Evolutionary conservation across 169 alveolate genomes (phyloP), one percentile per base, ranked within the genome.

Genomic region (Eimeria mitis): DNA sequence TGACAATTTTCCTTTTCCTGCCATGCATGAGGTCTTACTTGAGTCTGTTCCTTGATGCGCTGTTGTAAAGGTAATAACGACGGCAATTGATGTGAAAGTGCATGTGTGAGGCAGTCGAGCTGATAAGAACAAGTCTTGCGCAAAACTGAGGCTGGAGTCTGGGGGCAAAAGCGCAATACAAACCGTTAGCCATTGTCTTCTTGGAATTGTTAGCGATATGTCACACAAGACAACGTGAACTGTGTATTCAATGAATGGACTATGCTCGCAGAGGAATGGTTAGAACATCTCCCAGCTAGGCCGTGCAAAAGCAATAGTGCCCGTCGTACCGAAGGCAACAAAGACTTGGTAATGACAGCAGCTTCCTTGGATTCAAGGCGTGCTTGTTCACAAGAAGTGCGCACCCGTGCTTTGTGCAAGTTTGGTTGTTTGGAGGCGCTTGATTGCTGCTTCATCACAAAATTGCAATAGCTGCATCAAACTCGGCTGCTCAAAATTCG

Each of bases 1-100:
- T 19, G n/a, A 40, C 13, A 2, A 6, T 23, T 47, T 0, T 6
- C 2, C 34, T 7, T 75, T 4, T 23, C 37, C n/a, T 79, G 47
- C 71, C 54, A 7, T 52, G 8, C 23, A 40, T 1, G 47, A 28
- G 47, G 52, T 9, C 90, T 54, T 56, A 83, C 90, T 19, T 83
- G 56, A 2, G 90, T 83, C 34, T 83, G 90, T 34, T 83, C 90
- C 75, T 83, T 83, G 59, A 83, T 52, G 34, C 90, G 90, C 75
- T 83, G 75, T 9, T 83, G 90, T 59, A 83, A 56, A 54, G 90
- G 90, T 14, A 83, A 25, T 40, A 83, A 47, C 13, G 90, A 54
- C 34, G 90, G 90, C 90, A 83, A 1, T 19, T 56, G 76, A 34
- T 56, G 90, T 14, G 90, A 83, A 37, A 83, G 90, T 7, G 54